Base-by-base conservation (phyloP, 2,329 filamentous ascomycete species). In the Neofusicoccum sp. region DNA sequence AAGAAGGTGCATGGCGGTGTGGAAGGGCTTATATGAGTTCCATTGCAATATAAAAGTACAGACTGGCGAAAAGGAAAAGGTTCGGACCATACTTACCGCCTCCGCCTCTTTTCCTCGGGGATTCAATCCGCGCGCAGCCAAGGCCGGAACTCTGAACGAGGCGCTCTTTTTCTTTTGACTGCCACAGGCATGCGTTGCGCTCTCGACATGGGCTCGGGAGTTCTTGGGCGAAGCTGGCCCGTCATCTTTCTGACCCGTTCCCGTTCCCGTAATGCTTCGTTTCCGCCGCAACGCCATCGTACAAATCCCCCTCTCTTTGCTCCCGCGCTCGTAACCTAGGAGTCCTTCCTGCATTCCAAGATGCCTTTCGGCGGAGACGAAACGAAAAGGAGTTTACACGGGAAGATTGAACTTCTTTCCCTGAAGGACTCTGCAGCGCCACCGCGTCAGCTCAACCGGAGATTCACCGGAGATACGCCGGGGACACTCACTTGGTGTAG, bases 401-500 rank as follows among this genome's bases (percentile, higher is more conserved):
- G 80, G 80, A 48, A 82, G 72, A 68, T 81, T 81, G 76, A 82
- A 82, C 64, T 78, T 82, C 73, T 81, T 80, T 65, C 80, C 80
- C 70, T 82, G 80, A 45, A 82, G 67, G 54, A 82, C 79, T 73
- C 79, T 82, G 38, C 9, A 4, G 14, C 6, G 3, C 8, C 11
- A 6, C 12, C 6, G 5, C 6, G 51, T 56, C 30, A 56, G 51
- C 51, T 38, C 26, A n/a, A 6, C 3, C 1, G 24, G 5, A 4
- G 6, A 26, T 14, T 8, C 3, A 26, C 41, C 20, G 41, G 41
- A 24, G 20, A 6, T 9, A 26, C 24, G 8, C 31, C 43, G 43
- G 34, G 14, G 14, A 14, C n/a, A 78, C 84, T 75, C 74, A 88
- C 87, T 97, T 98, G 63, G 89, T 96, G 80, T 97, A 99, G 81